Percentiles rank a stretch among this genome's conserved stretches.
Evolutionary conservation across 2,329 filamentous ascomycete species (phyloP).

Genomic region (Nemania bipapillata): DNA sequence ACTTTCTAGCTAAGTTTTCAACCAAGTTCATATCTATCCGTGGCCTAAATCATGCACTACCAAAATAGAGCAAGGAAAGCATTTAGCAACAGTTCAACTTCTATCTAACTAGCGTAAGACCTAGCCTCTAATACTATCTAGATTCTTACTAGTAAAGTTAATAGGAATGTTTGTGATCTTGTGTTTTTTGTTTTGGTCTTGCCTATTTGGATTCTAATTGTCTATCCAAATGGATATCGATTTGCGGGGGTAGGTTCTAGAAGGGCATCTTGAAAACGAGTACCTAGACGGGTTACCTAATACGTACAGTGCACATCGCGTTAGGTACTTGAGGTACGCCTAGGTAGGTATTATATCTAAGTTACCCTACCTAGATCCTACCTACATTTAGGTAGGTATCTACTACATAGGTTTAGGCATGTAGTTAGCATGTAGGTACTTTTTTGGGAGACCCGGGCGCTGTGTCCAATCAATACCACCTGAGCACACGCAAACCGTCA

Average conservation of each 20-base stretch:
- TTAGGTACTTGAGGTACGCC: background rate
- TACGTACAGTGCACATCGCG: too few relatives aligned
- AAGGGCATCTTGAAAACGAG: too few relatives aligned
- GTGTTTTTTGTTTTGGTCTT: background rate
- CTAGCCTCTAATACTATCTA: background rate
- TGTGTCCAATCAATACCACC: constrained; percentile 10
- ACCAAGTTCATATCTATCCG: background rate
- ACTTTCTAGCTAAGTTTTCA: constrained; percentile 3
- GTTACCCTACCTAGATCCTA: too few relatives aligned
- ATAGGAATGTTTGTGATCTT: background rate
- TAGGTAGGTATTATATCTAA: background rate
- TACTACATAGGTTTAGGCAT: background rate
- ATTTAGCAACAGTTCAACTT: background rate
- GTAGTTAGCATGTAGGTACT: background rate
- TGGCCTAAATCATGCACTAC: constrained; percentile 4
- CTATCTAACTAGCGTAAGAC: background rate
- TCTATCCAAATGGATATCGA: background rate
- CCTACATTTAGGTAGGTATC: too few relatives aligned
- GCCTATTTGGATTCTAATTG: background rate
- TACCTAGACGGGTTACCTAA: too few relatives aligned
- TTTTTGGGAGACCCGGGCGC: background rate
- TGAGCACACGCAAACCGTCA: constrained; percentile 4
- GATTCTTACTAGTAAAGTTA: background rate
- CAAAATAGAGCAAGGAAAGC: background rate
- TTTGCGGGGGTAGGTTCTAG: background rate